phyloP scores from a whole-genome alignment of 208 protist genomes.

The Trypanosoma avium region DNA sequence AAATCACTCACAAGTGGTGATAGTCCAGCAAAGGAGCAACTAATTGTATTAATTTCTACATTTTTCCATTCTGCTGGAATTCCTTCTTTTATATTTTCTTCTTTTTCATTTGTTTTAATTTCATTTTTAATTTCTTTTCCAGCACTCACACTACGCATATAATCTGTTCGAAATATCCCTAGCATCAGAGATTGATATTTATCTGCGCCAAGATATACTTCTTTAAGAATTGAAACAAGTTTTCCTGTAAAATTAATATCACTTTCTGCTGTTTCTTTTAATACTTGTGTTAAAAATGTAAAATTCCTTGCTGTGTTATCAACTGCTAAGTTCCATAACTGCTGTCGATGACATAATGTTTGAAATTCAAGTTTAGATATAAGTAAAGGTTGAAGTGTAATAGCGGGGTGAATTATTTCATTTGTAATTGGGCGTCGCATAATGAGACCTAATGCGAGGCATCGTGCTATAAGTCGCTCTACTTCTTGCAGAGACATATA shows the following conservation, averaged over 20 bases:
- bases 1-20: slow-evolving; percentile 79
- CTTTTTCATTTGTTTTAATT: neutral
- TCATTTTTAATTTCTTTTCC: too few species aligned
- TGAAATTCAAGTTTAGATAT: slow-evolving; percentile 44
- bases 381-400: slow-evolving; percentile 58
- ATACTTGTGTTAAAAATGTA: slow-evolving; percentile 48
- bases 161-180: slow-evolving; percentile 93
- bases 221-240: slow-evolving; percentile 81
- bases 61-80: slow-evolving; percentile 77
- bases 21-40: slow-evolving; percentile 91
- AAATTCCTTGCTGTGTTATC: slow-evolving; percentile 77
- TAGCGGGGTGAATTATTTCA: slow-evolving; percentile 47
- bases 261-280: slow-evolving; percentile 64
- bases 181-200: slow-evolving; percentile 82
- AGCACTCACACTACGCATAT: slow-evolving; percentile 77
- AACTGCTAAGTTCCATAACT: slow-evolving; percentile 83
- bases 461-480: slow-evolving; percentile 64
- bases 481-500: too few species aligned
- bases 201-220: slow-evolving; percentile 58
- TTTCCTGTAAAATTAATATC: slow-evolving; percentile 81
- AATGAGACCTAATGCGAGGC: slow-evolving; percentile 68
- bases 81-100: neutral
- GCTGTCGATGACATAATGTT: slow-evolving; percentile 41
- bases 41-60: slow-evolving; percentile 98
- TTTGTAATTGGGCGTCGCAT: slow-evolving; percentile 47